Percentiles rank a stretch among this genome's conserved stretches.
Conservation (phyloP, 140 eudicot species). For the Senecio squalidus region DNA sequence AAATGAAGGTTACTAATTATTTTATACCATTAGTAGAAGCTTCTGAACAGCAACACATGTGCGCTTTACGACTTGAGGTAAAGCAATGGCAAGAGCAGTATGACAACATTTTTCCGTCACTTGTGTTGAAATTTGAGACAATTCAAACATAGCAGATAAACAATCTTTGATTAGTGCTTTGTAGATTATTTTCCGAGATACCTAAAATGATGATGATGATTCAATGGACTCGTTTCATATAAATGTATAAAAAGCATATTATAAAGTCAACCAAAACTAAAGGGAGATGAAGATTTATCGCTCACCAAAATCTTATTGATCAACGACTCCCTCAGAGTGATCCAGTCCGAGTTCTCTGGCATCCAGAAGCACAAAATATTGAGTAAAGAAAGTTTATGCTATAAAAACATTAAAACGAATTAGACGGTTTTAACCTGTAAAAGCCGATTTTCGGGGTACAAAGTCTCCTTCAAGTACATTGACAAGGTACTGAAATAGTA, state of each 20-base stretch:
- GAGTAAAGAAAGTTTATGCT: neutral
- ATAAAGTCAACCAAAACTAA: neutral
- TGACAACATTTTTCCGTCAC: constrained; percentile 15
- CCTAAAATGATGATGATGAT: constrained; percentile 45
- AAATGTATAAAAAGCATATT: too few relatives aligned
- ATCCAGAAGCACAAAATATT: constrained; percentile 13
- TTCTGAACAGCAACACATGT: constrained; percentile 56
- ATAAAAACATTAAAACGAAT: neutral
- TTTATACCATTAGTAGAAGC: constrained; percentile 63
- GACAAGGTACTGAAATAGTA: constrained; percentile 77
- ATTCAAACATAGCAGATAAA: constrained; percentile 43
- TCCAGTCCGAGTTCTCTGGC: constrained; percentile 78
- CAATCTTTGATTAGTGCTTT: constrained; percentile 60
- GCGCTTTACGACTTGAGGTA: constrained; percentile 57
- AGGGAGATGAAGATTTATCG: neutral
- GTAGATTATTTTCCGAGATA: constrained; percentile 68
- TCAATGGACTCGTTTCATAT: too few relatives aligned
- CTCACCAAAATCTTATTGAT: constrained; percentile 74
- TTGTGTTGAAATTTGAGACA: constrained; percentile 29
- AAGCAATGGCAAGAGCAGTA: constrained; percentile 46
- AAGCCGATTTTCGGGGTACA: constrained; percentile 51
- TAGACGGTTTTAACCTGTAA: constrained; percentile 34
- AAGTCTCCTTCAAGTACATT: constrained; percentile 70
- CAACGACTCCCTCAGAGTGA: constrained; percentile 62
- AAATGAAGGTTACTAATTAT: neutral